Conservation (phyloP, 257 asterid species). For the Capsicum baccatum region DNA sequence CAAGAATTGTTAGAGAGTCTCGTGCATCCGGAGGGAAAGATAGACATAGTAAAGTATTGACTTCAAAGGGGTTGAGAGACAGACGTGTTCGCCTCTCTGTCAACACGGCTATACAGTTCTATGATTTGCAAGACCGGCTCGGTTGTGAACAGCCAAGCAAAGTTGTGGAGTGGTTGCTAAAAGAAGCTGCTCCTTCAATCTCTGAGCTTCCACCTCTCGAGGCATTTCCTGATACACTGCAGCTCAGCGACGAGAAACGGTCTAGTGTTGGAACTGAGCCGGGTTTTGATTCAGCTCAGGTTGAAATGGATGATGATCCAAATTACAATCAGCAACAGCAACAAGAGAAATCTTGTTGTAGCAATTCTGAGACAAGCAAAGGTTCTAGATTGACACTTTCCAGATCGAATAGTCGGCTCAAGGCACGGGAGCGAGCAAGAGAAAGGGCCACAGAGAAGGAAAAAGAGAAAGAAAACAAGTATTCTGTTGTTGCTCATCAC, state of each 20-base stretch:
- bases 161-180: slow-evolving; percentile 93
- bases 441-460: slow-evolving; percentile 59
- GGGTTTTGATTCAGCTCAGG: slow-evolving; percentile 58
- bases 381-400: slow-evolving; percentile 61
- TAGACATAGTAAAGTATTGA: slow-evolving; percentile 84
- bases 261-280: slow-evolving; percentile 57
- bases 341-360: slow-evolving; percentile 32
- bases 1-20: slow-evolving; percentile 77
- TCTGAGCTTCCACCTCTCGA: slow-evolving; percentile 69
- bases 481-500: slow-evolving; percentile 31
- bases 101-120: slow-evolving; percentile 83
- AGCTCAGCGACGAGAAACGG: slow-evolving; percentile 67
- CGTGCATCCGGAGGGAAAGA: slow-evolving; percentile 83
- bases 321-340: slow-evolving; percentile 40
- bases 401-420: slow-evolving; percentile 58
- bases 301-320: slow-evolving; percentile 55
- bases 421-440: slow-evolving; percentile 60
- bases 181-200: slow-evolving; percentile 71
- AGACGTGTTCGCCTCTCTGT: slow-evolving; percentile 84
- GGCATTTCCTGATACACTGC: slow-evolving; percentile 64
- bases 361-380: slow-evolving; percentile 55
- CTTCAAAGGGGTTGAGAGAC: slow-evolving; percentile 81
- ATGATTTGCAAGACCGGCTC: slow-evolving; percentile 82
- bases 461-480: slow-evolving; percentile 47
- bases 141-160: slow-evolving; percentile 91